phyloP scores from a whole-genome alignment of 1,139 yeast species.

The Nakaseomyces kungkrabaensis region DNA sequence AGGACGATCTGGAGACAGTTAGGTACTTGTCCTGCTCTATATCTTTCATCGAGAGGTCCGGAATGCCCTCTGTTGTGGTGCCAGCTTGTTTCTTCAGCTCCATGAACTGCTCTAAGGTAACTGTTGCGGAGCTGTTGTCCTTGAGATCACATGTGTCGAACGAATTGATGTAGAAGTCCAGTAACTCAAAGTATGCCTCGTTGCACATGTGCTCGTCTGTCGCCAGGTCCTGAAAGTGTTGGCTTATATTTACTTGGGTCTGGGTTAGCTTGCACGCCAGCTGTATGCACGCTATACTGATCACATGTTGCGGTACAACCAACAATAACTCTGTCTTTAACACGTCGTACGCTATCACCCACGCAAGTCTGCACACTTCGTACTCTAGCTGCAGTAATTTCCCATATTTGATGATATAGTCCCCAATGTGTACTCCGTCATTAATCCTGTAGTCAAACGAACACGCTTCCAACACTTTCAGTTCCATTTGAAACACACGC shows the following conservation, averaged over 20 bases:
- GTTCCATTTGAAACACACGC: slow-evolving; percentile 48
- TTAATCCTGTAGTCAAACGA: slow-evolving; percentile 63
- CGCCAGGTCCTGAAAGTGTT: slow-evolving; percentile 33
- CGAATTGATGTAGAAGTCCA: slow-evolving; percentile 52
- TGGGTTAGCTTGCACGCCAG: slow-evolving; percentile 37
- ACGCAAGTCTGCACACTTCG: slow-evolving; percentile 45
- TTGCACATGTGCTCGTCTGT: slow-evolving; percentile 46
- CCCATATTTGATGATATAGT: slow-evolving; percentile 56
- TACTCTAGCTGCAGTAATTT: slow-evolving; percentile 43
- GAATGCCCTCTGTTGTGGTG: slow-evolving; percentile 38
- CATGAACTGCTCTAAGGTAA: slow-evolving; percentile 39
- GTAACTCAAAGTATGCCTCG: slow-evolving; percentile 50
- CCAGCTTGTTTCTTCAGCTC: slow-evolving; percentile 40
- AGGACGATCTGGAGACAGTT: slow-evolving; percentile 25
- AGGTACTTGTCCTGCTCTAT: slow-evolving; percentile 26
- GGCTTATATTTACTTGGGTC: background rate
- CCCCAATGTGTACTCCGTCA: slow-evolving; percentile 44
- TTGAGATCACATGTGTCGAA: slow-evolving; percentile 35
- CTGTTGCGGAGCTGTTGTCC: slow-evolving; percentile 12
- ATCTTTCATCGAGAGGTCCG: slow-evolving; percentile 15
- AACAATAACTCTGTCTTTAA: slow-evolving; percentile 63
- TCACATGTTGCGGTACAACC: slow-evolving; percentile 69
- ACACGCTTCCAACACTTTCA: slow-evolving; percentile 62
- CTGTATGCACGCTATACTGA: slow-evolving; percentile 59
- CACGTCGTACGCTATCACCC: slow-evolving; percentile 69